phyloP scores from a whole-genome alignment of 164 flowering plant genomes.

The Paratinospora sagittata region DNA sequence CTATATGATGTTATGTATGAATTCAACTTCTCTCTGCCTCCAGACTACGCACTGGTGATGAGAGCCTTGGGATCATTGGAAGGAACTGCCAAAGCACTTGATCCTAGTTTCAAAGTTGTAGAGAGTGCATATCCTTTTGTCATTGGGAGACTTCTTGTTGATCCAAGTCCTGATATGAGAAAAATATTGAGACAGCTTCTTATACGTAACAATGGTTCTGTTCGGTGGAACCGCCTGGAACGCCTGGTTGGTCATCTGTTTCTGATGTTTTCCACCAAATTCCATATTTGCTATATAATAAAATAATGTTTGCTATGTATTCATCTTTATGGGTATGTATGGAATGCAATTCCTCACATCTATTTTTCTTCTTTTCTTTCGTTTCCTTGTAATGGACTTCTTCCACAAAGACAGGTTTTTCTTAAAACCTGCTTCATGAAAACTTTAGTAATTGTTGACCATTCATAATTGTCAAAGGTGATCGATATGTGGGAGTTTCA shows the following conservation, averaged over 20 bases:
- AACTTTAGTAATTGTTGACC: too few relatives aligned
- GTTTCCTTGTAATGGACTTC: too few relatives aligned
- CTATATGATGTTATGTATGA: constrained; percentile 90
- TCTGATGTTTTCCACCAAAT: too few relatives aligned
- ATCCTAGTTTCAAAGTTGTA: constrained; percentile 81
- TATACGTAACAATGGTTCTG: constrained; percentile 81
- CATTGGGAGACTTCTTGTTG: constrained; percentile 80
- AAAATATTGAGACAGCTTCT: constrained; percentile 80
- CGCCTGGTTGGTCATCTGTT: constrained; percentile 52
- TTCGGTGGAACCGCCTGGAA: constrained; percentile 91
- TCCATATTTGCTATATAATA: too few relatives aligned
- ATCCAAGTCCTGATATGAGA: constrained; percentile 95
- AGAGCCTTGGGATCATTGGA: constrained; percentile 94
- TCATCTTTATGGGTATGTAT: too few relatives aligned
- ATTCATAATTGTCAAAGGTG: too few relatives aligned
- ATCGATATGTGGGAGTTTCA: too few relatives aligned
- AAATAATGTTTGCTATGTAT: too few relatives aligned
- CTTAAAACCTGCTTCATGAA: too few relatives aligned
- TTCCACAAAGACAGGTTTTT: too few relatives aligned
- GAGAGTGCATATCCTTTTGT: constrained; percentile 97
- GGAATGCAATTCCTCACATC: too few relatives aligned
- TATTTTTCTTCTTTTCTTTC: too few relatives aligned
- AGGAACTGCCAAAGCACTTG: constrained; percentile 94
- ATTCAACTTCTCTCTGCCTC: constrained; percentile 86
- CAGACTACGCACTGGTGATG: constrained; percentile 88